Conservation (phyloP, 2,329 filamentous ascomycete genomes). For the Ascochyta rabiei region DNA sequence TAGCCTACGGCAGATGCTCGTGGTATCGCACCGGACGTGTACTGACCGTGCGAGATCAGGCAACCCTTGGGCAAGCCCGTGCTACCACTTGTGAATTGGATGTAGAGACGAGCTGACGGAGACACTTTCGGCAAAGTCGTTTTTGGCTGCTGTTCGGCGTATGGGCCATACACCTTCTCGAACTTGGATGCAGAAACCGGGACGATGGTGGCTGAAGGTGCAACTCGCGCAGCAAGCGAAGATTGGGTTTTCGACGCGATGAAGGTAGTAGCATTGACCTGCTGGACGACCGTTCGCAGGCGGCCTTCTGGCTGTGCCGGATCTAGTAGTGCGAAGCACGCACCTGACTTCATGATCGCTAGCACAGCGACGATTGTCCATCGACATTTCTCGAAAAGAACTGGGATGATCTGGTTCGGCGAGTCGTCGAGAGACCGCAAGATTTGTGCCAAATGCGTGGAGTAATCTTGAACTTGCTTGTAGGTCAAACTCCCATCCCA, state of each 20-base stretch:
- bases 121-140: conserved; percentile 34
- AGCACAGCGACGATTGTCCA: conserved; percentile 50
- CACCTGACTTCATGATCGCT: conserved; percentile 50
- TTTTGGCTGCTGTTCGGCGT: conserved; percentile 35
- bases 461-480: conserved; percentile 42
- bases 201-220: conserved; percentile 39
- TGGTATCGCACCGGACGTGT: conserved; percentile 44
- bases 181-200: conserved; percentile 44
- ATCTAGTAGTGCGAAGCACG: conserved; percentile 45
- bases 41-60: conserved; percentile 44
- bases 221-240: conserved; percentile 35
- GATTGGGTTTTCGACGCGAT: conserved; percentile 40
- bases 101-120: conserved; percentile 38
- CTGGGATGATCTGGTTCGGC: conserved; percentile 41
- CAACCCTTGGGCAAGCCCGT: conserved; percentile 46
- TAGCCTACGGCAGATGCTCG: conserved; percentile 44
- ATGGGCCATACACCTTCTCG: conserved; percentile 35
- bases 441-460: conserved; percentile 38
- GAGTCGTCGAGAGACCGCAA: conserved; percentile 33
- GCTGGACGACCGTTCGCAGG: conserved; percentile 38
- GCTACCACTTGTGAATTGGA: conserved; percentile 47
- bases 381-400: conserved; percentile 50
- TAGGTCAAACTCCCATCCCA: conserved; percentile 49
- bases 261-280: conserved; percentile 36
- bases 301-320: conserved; percentile 46